These are phyloP conservation scores for Hypoxylon trugodes DNA, from an alignment of 495 filamentous ascomycete genomes.

Conservation along the genomic window DNA sequence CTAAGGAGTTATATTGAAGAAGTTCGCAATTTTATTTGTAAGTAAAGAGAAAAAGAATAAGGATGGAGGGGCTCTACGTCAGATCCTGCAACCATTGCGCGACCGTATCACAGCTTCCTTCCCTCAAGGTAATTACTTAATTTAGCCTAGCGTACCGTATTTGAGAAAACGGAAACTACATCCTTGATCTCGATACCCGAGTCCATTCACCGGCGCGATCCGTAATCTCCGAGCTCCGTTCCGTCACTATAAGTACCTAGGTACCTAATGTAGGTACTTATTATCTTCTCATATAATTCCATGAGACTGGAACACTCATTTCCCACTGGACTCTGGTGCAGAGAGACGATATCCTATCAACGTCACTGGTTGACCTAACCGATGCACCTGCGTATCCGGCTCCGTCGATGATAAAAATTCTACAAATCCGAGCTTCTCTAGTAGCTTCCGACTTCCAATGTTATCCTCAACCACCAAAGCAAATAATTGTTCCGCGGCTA, in stretches of 20 bases:
- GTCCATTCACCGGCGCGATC: neutral
- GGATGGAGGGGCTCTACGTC: conserved; percentile 35
- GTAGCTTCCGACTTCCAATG: conserved; percentile 15
- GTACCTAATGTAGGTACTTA: too few relatives aligned
- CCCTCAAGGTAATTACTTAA: conserved; percentile 18
- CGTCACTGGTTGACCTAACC: conserved; percentile 10
- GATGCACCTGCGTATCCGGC: conserved; percentile 6
- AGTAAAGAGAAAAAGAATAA: too few relatives aligned
- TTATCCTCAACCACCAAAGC: conserved; percentile 10
- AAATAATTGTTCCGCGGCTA: conserved; percentile 15
- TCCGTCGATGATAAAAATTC: conserved; percentile 21
- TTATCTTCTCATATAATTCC: too few relatives aligned
- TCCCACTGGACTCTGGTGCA: neutral
- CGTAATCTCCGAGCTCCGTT: conserved; percentile 11
- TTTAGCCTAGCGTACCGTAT: conserved; percentile 3
- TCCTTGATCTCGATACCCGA: too few relatives aligned
- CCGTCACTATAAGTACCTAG: too few relatives aligned
- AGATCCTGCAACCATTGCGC: conserved; percentile 28
- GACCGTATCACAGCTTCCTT: conserved; percentile 9
- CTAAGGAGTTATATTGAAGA: neutral
- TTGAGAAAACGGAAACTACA: too few relatives aligned
- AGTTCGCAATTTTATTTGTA: neutral
- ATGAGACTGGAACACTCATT: too few relatives aligned
- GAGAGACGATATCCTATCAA: conserved; percentile 12
- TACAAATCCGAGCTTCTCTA: conserved; percentile 22